These are phyloP conservation scores for Euphrasia arctica DNA, from an alignment of 305 asterid species.

Conservation along the genomic window DNA sequence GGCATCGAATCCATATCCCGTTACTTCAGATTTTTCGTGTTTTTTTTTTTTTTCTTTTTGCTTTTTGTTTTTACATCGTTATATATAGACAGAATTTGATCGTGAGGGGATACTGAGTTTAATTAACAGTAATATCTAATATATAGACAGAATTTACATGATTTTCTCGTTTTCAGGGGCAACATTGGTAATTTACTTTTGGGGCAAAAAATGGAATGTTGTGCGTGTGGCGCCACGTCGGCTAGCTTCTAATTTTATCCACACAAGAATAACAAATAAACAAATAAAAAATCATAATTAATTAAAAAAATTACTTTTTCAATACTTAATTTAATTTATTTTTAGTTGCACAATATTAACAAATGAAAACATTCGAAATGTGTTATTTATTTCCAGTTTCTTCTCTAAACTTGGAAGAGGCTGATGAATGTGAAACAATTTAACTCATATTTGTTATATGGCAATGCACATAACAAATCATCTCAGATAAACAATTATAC, in stretches of 20 bases:
- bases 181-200: background rate
- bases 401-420: background rate
- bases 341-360: too few species aligned
- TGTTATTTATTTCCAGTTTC: background rate
- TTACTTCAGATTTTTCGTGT: background rate
- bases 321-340: too few species aligned
- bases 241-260: background rate
- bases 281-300: too few species aligned
- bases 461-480: background rate
- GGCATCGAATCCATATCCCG: slow-evolving; percentile 58
- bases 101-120: background rate
- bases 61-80: background rate
- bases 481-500: background rate
- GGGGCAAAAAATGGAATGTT: slow-evolving; percentile 21
- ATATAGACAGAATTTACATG: background rate
- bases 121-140: background rate
- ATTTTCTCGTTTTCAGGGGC: background rate
- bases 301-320: too few species aligned
- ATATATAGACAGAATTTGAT: background rate
- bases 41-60: background rate
- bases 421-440: background rate
- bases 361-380: too few species aligned
- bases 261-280: too few species aligned
- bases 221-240: slow-evolving; percentile 34
- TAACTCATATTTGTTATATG: background rate